phyloP scores from a whole-genome alignment of 495 filamentous ascomycete genomes.

The Lineolata rhizophorae region DNA sequence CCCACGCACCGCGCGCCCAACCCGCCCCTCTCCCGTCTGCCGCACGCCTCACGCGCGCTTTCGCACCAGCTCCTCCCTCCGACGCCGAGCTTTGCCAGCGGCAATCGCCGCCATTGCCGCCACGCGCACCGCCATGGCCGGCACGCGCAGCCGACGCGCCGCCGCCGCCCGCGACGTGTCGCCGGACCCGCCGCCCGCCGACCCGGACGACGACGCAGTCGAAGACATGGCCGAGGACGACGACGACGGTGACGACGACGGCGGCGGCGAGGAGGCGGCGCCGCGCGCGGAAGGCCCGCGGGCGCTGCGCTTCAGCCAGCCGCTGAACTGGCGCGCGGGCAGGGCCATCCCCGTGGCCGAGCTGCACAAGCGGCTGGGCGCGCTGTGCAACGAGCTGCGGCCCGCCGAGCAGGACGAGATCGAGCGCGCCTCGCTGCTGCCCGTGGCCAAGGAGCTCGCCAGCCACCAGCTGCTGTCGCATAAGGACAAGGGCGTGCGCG shows the following conservation, averaged over 20 bases:
- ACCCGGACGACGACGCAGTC: conserved; percentile 7
- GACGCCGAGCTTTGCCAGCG: not conserved
- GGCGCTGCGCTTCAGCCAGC: conserved; percentile 54
- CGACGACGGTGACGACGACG: conserved; percentile 4
- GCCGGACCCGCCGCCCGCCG: no score
- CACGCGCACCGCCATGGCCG: not conserved
- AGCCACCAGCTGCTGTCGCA: conserved; percentile 63
- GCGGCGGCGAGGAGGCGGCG: no score
- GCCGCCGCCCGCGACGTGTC: no score
- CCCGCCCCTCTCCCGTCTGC: not conserved
- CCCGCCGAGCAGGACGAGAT: conserved; percentile 75
- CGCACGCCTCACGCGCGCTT: not conserved
- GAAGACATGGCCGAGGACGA: conserved; percentile 11
- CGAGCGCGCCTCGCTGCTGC: conserved; percentile 54
- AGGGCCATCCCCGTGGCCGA: conserved; percentile 67
- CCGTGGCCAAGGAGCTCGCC: conserved; percentile 75
- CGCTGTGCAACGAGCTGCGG: conserved; percentile 62
- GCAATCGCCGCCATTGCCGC: not conserved
- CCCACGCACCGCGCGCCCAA: no score
- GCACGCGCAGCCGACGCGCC: conserved; percentile 9
- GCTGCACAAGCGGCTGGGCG: conserved; percentile 57
- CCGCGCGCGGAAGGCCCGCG: not conserved
- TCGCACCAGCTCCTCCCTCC: not conserved
- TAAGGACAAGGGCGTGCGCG: conserved; percentile 81
- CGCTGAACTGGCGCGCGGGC: conserved; percentile 79